Evolutionary conservation across 2,329 filamentous ascomycete species (phyloP), one percentile per base, ranked within the genome.

Genomic region (Aspergillus tubingensis): DNA sequence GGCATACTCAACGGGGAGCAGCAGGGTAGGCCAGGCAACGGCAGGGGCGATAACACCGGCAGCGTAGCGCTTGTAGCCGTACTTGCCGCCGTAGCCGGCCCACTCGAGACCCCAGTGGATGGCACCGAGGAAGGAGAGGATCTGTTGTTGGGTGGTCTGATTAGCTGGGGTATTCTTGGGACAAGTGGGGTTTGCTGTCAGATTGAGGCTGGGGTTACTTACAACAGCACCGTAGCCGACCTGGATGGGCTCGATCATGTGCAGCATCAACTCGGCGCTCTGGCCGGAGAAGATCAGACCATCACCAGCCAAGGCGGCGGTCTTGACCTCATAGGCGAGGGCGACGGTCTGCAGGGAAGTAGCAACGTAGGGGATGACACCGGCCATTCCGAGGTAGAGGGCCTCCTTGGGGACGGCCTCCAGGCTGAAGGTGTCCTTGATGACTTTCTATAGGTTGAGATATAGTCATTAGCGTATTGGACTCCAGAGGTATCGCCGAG

Each of bases 51-150:
- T 74, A 13, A 96, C 86, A 68, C 93, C 93, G 66, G 92, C 86
- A n/a, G 86, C 86, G 74, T 96, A 97, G 64, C 93, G 89, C 68
- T 86, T 87, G 68, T 90, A 91, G 56, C 91, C 90, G 59, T 90
- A 88, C 63, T 84, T 69, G 71, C 85, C 77, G 76, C 88, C 79
- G 75, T 83, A 88, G 79, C 89, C 80, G 54, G 90, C 90, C 75
- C 89, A 96, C 77, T 96, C 92, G 17, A 96, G 83, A 58, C 93
- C 93, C 90, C 94, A 97, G 77, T 97, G 94, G 70, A 96, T 88
- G 36, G 93, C 93, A 48, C 94, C 94, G 1, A 97, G 85, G 82
- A 96, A 97, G 27, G 92, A 96, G 69, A 96, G 90, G 70, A 96
- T 95, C 87, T 90, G 38, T 27, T 64, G 52, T 50, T 27, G 39